A percentile compares a stretch with the other conserved stretches of the same genome.
phyloP scores from a whole-genome alignment of 805 yeast species.

The Myxozyma mucilagina region DNA sequence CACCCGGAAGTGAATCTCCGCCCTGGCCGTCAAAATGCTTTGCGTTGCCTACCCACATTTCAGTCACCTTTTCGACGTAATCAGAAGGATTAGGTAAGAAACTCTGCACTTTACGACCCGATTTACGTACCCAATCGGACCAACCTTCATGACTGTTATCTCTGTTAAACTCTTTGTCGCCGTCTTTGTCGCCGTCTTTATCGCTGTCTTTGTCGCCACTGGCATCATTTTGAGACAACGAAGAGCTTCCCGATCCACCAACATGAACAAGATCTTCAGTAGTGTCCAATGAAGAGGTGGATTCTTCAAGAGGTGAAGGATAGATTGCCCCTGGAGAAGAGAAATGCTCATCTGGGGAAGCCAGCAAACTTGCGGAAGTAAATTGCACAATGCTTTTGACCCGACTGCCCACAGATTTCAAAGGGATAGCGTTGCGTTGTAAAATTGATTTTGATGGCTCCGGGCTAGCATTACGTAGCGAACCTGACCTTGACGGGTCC shows the following conservation, averaged over 20 bases:
- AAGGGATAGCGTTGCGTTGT: not conserved
- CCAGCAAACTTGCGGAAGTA: not conserved
- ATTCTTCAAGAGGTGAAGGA: not conserved
- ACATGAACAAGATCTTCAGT: constrained; percentile 26
- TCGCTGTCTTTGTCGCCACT: not conserved
- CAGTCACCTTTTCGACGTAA: constrained; percentile 41
- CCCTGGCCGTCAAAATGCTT: constrained; percentile 54
- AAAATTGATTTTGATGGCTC: not conserved
- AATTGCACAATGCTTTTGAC: not conserved
- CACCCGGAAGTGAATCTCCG: constrained; percentile 45
- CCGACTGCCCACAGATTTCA: not conserved
- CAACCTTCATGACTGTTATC: constrained; percentile 18
- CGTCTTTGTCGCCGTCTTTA: not conserved
- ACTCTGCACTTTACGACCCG: constrained; percentile 29
- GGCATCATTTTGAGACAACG: not conserved
- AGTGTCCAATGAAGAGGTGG: constrained; percentile 4
- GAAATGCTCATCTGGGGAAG: not conserved
- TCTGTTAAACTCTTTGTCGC: not conserved
- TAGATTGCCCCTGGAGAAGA: not conserved
- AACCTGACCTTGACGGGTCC: not conserved
- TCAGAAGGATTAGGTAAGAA: constrained; percentile 20
- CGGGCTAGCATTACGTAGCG: not conserved
- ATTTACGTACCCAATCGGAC: constrained; percentile 34
- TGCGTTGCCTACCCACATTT: constrained; percentile 62
- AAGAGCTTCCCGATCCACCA: constrained; percentile 5